A percentile compares a stretch with the other conserved stretches of the same genome.
Evolutionary conservation across 106 monocot genomes (phyloP).

Genomic region (Allium fistulosum): DNA sequence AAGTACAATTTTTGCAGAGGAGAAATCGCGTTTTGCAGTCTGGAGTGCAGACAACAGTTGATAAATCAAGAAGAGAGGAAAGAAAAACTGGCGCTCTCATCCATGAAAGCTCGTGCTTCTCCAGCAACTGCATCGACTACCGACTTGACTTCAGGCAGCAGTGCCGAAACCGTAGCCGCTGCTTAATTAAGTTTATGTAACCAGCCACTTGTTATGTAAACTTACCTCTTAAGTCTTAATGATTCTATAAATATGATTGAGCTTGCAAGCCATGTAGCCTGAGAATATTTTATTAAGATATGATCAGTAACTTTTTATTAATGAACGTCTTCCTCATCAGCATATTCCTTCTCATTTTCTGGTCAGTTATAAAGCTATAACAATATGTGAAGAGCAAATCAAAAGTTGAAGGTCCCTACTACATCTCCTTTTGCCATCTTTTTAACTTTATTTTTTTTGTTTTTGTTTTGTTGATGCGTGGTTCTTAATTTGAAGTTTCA

Average conservation of each 20-base stretch:
- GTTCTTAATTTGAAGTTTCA: too few relatives aligned
- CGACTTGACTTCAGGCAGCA: constrained; percentile 4
- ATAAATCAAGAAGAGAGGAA: constrained; percentile 42
- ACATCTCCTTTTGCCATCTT: too few relatives aligned
- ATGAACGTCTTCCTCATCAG: background rate
- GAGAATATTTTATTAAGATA: background rate
- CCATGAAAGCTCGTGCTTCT: constrained; percentile 6
- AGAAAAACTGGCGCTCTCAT: constrained; percentile 27
- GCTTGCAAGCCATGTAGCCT: background rate
- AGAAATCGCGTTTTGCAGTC: constrained; percentile 60
- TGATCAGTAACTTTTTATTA: background rate
- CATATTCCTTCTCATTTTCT: background rate
- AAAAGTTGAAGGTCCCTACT: too few relatives aligned
- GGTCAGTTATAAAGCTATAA: too few relatives aligned
- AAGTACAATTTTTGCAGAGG: constrained; percentile 24
- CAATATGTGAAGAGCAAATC: too few relatives aligned
- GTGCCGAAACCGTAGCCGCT: constrained; percentile 15
- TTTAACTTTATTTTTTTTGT: too few relatives aligned
- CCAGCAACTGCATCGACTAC: background rate
- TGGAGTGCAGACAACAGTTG: constrained; percentile 49
- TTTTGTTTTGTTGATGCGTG: too few relatives aligned
- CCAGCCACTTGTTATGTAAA: too few relatives aligned
- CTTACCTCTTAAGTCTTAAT: too few relatives aligned
- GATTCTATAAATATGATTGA: background rate
- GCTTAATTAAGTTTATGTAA: constrained; percentile 5